Evolutionary conservation across 441 rosid species (phyloP), one percentile per base, ranked within the genome.

Genomic region (Cnidoscolus chayamansa): DNA sequence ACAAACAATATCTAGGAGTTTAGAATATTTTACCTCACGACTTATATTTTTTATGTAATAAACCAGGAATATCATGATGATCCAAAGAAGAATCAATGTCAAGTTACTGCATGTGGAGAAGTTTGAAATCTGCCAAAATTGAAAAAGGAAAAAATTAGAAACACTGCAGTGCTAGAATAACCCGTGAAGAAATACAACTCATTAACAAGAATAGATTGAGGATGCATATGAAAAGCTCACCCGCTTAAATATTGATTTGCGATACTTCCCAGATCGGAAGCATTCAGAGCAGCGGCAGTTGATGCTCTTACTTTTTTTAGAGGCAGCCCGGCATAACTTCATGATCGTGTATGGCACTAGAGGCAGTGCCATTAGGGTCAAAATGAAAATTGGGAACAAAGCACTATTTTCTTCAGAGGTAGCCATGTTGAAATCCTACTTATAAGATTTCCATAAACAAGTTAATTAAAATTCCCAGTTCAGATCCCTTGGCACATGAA

Each of bases 331-430:
- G 78, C 91, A 90, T 74, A 95, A 72, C 83, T 90, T 91, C 48
- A 82, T 78, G 66, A 93, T 69, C 0, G 98, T 95, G 66, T 91
- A 93, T 43, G 98, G 99, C 83, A 95, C 96, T 66, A 93, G 70
- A 49, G 98, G 98, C 72, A 91, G 84, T 50, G 98, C 97, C 97
- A 93, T 89, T 67, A 93, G 90, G 51, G 99, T 95, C 85, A 95
- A 84, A 74, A 95, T 88, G 78, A 95, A 95, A 78, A 93, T 95
- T 11, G 99, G 99, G 84, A 95, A 95, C 86, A 93, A 70, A 0
- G 94, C 86, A 75, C 95, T 83, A 71, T 78, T 95, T 88, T 95
- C 99, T 77, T 95, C 97, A 0, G 97, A 86, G 20, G 96, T 91
- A 76, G 95, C 98, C 98, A 95, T 95, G 67, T 63, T 37, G 25